A percentile compares a stretch with the other conserved stretches of the same genome.
Evolutionary conservation across 139 green algal genomes (phyloP).

Genomic region (Haematococcus sp.): DNA sequence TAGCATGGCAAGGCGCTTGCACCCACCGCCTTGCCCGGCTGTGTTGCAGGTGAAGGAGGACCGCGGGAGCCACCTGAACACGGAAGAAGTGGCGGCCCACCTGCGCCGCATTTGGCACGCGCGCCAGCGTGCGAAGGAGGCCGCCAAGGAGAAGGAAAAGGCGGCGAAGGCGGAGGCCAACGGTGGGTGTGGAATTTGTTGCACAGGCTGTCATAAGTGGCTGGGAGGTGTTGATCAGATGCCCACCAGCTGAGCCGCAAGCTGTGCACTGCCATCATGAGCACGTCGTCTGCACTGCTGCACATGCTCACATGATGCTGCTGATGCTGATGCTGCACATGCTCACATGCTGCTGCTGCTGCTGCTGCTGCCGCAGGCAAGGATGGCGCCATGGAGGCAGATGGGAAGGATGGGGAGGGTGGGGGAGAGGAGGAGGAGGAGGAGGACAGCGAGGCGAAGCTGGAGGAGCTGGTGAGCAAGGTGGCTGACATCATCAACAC

Average conservation of each 20-base stretch:
- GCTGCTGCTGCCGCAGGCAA: background rate
- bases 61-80: constrained; percentile 8
- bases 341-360: no score
- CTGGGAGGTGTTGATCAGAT: background rate
- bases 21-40: no score
- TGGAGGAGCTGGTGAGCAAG: background rate
- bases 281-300: no score
- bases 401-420: background rate
- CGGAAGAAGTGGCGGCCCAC: background rate
- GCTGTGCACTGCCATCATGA: no score
- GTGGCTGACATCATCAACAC: background rate
- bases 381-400: background rate
- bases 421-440: background rate
- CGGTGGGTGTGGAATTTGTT: background rate
- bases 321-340: no score
- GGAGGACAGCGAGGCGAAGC: background rate
- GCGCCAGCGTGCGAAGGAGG: constrained; percentile 6
- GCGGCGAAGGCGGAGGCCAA: background rate
- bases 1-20: no score
- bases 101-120: constrained; percentile 10
- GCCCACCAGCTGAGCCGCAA: no score
- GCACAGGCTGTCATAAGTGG: no score
- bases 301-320: no score
- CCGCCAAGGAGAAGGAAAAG: background rate
- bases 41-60: constrained; percentile 13